A percentile compares a stretch with the other conserved stretches of the same genome.
phyloP scores from a whole-genome alignment of 2,329 filamentous ascomycete species.

The Penicillium sp. region DNA sequence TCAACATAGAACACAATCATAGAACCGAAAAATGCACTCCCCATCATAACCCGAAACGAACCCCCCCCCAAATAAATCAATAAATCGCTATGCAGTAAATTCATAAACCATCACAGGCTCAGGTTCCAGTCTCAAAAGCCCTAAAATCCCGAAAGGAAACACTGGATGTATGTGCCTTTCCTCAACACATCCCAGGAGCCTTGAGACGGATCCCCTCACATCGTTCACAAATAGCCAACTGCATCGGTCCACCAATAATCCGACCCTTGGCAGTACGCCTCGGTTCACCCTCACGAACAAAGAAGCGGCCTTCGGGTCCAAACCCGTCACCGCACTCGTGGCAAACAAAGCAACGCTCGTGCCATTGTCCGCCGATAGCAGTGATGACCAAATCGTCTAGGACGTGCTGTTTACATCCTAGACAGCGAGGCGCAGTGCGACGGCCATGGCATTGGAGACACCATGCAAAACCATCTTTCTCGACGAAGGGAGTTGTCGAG shows the following conservation, averaged over 20 bases:
- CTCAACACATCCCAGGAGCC: conserved; percentile 50
- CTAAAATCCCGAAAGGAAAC: not conserved
- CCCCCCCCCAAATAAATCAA: conserved; percentile 13
- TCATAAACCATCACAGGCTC: conserved; percentile 18
- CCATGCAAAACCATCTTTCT: conserved; percentile 98
- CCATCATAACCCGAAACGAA: conserved; percentile 21
- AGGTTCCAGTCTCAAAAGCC: not conserved
- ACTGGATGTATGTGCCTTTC: not conserved
- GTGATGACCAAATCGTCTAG: conserved; percentile 89
- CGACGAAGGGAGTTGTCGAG: conserved; percentile 78
- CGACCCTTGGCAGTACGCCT: conserved; percentile 53
- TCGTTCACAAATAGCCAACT: conserved; percentile 66
- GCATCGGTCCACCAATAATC: conserved; percentile 55
- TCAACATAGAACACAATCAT: conserved; percentile 13
- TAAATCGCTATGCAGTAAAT: conserved; percentile 26
- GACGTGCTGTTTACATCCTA: conserved; percentile 81
- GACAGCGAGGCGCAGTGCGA: conserved; percentile 87
- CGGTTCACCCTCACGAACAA: conserved; percentile 62
- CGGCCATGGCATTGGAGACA: conserved; percentile 92
- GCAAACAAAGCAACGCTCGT: conserved; percentile 89
- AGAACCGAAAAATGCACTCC: conserved; percentile 19
- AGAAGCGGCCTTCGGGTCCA: conserved; percentile 66
- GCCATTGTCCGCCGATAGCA: conserved; percentile 91
- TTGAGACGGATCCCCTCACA: conserved; percentile 69
- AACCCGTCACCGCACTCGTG: conserved; percentile 67